A percentile compares a stretch with the other conserved stretches of the same genome.
phyloP scores from a whole-genome alignment of 495 filamentous ascomycete species.

The Penicillium silybi region DNA sequence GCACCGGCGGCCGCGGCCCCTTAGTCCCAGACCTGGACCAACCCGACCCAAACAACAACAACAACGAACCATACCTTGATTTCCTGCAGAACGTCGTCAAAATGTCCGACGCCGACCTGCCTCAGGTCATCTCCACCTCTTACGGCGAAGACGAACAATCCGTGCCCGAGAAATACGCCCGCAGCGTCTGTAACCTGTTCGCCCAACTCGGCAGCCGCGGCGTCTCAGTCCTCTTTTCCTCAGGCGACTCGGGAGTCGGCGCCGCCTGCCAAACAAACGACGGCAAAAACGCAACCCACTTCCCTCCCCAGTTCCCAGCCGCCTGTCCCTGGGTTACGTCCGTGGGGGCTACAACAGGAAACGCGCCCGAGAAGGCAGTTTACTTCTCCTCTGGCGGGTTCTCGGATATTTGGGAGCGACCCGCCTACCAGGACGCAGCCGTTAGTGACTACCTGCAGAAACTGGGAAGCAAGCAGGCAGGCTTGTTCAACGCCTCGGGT shows the following conservation, averaged over 20 bases:
- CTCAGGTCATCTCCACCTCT: conserved; percentile 71
- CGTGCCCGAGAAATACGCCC: conserved; percentile 63
- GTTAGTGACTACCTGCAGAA: conserved; percentile 54
- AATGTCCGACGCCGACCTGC: conserved; percentile 50
- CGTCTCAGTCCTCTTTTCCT: conserved; percentile 66
- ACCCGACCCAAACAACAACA: conserved; percentile 49
- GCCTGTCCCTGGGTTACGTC: conserved; percentile 70
- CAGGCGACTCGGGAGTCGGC: conserved; percentile 70
- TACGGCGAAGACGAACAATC: conserved; percentile 83
- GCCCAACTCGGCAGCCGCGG: conserved; percentile 72
- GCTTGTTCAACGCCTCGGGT: conserved; percentile 57
- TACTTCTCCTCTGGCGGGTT: conserved; percentile 65
- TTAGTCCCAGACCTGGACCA: conserved; percentile 60
- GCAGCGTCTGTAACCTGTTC: conserved; percentile 64
- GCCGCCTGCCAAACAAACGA: conserved; percentile 62
- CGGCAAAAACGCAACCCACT: conserved; percentile 60
- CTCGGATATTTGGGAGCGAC: conserved; percentile 58
- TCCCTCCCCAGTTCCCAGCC: conserved; percentile 68
- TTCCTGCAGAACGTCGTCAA: conserved; percentile 61
- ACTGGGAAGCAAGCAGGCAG: conserved; percentile 42
- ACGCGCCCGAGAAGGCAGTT: conserved; percentile 54
- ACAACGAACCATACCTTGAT: conserved; percentile 74
- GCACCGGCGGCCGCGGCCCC: conserved; percentile 58
- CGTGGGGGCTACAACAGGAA: conserved; percentile 61
- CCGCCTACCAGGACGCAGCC: conserved; percentile 56